Conservation (phyloP, 129 eudicot species). For the Flaveria brownii region DNA sequence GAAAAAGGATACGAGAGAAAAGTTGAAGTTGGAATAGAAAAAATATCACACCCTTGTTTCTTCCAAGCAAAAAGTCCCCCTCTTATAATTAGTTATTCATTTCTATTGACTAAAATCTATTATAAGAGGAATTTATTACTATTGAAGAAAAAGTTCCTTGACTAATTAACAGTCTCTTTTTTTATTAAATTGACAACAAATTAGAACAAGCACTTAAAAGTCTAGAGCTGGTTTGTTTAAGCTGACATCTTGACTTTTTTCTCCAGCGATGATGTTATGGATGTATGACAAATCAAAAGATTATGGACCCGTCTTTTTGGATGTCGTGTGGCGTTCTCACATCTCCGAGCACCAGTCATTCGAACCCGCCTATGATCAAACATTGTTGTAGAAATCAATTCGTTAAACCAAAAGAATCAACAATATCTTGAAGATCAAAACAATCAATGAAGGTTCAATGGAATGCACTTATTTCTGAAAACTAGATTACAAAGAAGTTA, state of each 20-base stretch:
- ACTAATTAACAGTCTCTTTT: not conserved
- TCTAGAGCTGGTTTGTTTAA: not conserved
- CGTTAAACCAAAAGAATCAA: too few species aligned
- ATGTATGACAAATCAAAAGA: too few species aligned
- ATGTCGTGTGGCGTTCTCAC: too few species aligned
- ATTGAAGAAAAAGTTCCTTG: not conserved
- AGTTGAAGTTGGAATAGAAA: not conserved
- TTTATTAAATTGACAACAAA: not conserved
- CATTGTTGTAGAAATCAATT: too few species aligned
- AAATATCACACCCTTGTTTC: not conserved
- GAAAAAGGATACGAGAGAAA: not conserved
- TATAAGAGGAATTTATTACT: not conserved
- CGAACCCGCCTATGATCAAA: not conserved
- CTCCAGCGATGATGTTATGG: not conserved
- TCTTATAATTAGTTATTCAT: not conserved
- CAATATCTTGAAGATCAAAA: too few species aligned
- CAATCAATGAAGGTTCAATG: too few species aligned
- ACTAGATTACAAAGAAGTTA: too few species aligned
- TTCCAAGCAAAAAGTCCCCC: not conserved
- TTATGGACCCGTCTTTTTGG: too few species aligned
- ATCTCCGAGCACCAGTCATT: too few species aligned
- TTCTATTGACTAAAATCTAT: not conserved
- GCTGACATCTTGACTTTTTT: not conserved
- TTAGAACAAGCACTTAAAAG: not conserved
- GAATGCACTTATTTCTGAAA: too few species aligned